Evolutionary conservation across 176 grass and related monocot species (phyloP), one percentile per base, ranked within the genome.

Genomic region (Bothriochloa decipiens): DNA sequence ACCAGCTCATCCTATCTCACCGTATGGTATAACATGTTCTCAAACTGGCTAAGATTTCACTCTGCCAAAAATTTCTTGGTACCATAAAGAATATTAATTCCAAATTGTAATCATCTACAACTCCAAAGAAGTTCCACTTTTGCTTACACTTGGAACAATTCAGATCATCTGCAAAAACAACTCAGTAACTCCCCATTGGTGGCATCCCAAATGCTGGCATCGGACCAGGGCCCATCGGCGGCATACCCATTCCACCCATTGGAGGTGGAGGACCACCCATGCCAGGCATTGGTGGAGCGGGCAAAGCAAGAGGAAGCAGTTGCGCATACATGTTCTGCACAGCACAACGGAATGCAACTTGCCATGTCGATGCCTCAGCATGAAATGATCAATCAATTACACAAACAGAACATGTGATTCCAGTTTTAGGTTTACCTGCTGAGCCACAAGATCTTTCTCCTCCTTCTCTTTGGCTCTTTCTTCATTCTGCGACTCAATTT

Each of bases 301-400:
- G 96, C 63, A 98, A 78, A 35, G 96, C 96, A 12, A 98, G 92
- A 69, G 93, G 96, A 81, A 98, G 93, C 77, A 98, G 79, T 50
- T 93, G 96, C 0, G 96, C 96, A 26, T 95, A 95, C 96, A 98
- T 98, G 81, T 98, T 95, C 96, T 98, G 93, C 89, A 81, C 46
- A 82, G 93, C 89, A 81, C 35, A 86, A 85, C 20, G n/a, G 8
- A 80, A 89, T 28, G 9, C 43, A 41, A 20, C 42, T 70, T 76
- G 36, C 79, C 68, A 80, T 52, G 37, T 35, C 29, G 52, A 65
- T 77, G 11, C 41, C 47, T 80, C 64, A 76, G 20, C 68, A 63
- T 7, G 13, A 50, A 60, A 65, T 79, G 17, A n/a, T n/a, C n/a
- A n/a, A n/a, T n/a, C n/a, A n/a, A 29, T 53, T 61, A 27, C 32